Conservation (phyloP, 495 filamentous ascomycete genomes). For the Penicillium coprophilum region DNA sequence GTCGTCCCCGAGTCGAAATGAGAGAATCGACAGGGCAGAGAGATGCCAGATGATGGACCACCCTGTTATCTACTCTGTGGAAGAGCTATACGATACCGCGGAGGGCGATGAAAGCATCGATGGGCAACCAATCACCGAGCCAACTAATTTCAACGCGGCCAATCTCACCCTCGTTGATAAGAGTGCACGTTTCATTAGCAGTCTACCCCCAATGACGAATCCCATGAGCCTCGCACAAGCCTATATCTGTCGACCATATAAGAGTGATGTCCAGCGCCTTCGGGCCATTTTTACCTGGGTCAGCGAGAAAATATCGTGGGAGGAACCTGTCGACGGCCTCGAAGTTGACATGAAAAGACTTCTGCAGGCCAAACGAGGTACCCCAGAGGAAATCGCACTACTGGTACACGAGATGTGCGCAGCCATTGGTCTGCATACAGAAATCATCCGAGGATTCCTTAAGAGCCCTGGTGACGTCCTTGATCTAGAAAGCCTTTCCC, state of each 20-base stretch:
- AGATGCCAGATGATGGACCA: constrained; percentile 94
- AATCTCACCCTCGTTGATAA: constrained; percentile 92
- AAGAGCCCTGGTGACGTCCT: constrained; percentile 84
- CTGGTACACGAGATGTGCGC: constrained; percentile 91
- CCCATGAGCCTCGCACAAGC: constrained; percentile 82
- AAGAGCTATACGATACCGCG: constrained; percentile 77
- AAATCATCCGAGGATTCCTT: constrained; percentile 82
- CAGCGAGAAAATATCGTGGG: constrained; percentile 93
- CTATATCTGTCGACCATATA: constrained; percentile 91
- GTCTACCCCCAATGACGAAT: constrained; percentile 85
- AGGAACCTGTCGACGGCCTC: constrained; percentile 80
- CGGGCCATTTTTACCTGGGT: constrained; percentile 97
- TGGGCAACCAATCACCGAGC: constrained; percentile 76
- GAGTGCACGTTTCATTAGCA: constrained; percentile 86
- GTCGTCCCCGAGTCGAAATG: constrained; percentile 86
- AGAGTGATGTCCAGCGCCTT: constrained; percentile 89
- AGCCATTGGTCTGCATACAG: constrained; percentile 82
- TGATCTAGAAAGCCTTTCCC: constrained; percentile 67
- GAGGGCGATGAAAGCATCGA: constrained; percentile 91
- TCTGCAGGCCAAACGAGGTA: constrained; percentile 79
- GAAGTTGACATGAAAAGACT: constrained; percentile 77
- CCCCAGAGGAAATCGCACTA: constrained; percentile 85
- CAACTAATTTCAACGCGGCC: constrained; percentile 73
- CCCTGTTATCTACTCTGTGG: constrained; percentile 81
- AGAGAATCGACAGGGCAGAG: constrained; percentile 81